Percentiles rank a stretch among this genome's conserved stretches.
Conservation (phyloP, 805 yeast species). For the Metschnikowia arizonensis region DNA sequence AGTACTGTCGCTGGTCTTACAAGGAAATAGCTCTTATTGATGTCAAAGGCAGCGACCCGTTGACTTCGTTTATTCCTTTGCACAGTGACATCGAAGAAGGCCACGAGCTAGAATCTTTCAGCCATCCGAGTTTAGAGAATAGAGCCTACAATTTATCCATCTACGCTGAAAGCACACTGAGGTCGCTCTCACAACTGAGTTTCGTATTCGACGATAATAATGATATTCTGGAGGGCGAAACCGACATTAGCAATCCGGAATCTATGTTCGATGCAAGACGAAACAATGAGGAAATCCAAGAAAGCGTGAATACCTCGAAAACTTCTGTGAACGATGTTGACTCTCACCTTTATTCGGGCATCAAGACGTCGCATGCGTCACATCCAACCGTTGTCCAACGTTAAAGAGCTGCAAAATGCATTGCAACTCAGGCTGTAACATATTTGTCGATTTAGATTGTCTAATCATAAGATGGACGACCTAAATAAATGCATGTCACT, state of each 20-base stretch:
- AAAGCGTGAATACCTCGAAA: conserved; percentile 31
- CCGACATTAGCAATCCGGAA: conserved; percentile 36
- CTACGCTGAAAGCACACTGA: conserved; percentile 2
- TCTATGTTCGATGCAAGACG: conserved; percentile 35
- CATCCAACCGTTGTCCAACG: background rate
- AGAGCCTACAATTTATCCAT: background rate
- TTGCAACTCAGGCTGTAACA: background rate
- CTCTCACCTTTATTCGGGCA: background rate
- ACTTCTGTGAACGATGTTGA: conserved; percentile 33
- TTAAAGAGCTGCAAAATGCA: background rate
- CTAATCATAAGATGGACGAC: background rate
- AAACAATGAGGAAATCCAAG: conserved; percentile 21
- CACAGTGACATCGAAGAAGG: conserved; percentile 11
- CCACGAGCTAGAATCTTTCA: conserved; percentile 7
- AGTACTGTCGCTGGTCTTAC: conserved; percentile 72
- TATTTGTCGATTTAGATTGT: background rate
- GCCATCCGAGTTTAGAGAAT: conserved; percentile 12
- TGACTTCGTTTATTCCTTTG: conserved; percentile 19
- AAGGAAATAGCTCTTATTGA: conserved; percentile 28
- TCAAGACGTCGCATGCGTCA: background rate
- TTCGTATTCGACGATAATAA: conserved; percentile 4
- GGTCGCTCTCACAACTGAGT: conserved; percentile 6
- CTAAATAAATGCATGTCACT: background rate
- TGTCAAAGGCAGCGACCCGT: conserved; percentile 30
- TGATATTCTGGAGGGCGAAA: conserved; percentile 20